A percentile compares a stretch with the other conserved stretches of the same genome.
These are phyloP conservation scores for Ceratobasidium sp. DNA, from an alignment of 1,284 basidiomycete species.

Conservation along the genomic window DNA sequence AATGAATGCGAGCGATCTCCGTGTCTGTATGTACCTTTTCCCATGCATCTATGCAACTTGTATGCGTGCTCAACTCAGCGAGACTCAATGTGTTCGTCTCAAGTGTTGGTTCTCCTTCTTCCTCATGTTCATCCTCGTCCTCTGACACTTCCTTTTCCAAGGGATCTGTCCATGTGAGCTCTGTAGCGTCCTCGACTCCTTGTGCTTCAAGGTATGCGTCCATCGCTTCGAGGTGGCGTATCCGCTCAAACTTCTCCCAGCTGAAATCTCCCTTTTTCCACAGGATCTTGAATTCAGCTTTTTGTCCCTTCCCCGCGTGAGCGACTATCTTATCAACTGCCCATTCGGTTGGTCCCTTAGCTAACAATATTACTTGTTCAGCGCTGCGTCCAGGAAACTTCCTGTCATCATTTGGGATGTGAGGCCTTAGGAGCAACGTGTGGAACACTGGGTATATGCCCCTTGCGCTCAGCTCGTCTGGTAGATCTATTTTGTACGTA, in stretches of 20 bases:
- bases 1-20: too few species aligned
- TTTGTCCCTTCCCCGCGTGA: slow-evolving; percentile 50
- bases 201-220: slow-evolving; percentile 48
- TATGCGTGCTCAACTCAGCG: not conserved
- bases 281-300: slow-evolving; percentile 51
- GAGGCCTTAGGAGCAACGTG: slow-evolving; percentile 46
- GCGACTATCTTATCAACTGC: slow-evolving; percentile 51
- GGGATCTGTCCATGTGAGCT: not conserved
- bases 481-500: slow-evolving; percentile 52
- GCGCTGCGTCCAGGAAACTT: slow-evolving; percentile 28
- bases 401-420: slow-evolving; percentile 36
- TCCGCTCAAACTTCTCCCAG: slow-evolving; percentile 51
- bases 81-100: not conserved
- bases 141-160: not conserved
- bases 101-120: not conserved
- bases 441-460: slow-evolving; percentile 48
- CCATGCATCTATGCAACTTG: not conserved
- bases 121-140: not conserved
- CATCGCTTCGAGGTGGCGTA: slow-evolving; percentile 48
- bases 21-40: not conserved
- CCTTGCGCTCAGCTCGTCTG: slow-evolving; percentile 46
- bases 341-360: slow-evolving; percentile 51
- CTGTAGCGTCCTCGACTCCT: slow-evolving; percentile 14
- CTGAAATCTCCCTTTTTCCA: slow-evolving; percentile 55
- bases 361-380: not conserved